Evolutionary conservation across 176 grass and related monocot genomes (phyloP), one percentile per base, ranked within the genome.

Genomic region (Aegilops sharonensis): DNA sequence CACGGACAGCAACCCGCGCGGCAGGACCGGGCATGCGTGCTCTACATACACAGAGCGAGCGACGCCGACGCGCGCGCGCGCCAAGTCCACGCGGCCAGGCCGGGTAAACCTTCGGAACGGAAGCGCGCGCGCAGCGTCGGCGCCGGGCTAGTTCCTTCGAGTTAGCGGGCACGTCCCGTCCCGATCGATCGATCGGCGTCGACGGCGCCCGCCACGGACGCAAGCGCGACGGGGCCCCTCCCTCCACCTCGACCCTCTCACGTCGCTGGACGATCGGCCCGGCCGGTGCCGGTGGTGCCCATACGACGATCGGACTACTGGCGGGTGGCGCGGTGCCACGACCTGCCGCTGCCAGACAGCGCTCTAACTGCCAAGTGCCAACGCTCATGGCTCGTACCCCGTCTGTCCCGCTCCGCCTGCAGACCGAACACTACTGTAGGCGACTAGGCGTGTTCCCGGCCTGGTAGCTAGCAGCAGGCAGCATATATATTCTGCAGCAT

Each of bases 81-180:
- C 56, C 56, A 8, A 7, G 56, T 21, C 56, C 56, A 21, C 56
- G 21, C 56, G 56, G 56, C 56, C 56, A 18, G 56, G 18, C 50
- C 5, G 48, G 14, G 48, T 6, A 52, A 52, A 6, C 48, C 48
- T 52, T 52, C 47, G 12, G 47, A 48, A 15, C 11, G 13, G 1
- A 5, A 48, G 47, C 47, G 11, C 11, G 12, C 47, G 48, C 48
- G 2, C 48, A 47, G 43, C 43, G 11, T 47, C 11, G 43, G 11
- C 43, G 43, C 43, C 43, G 11, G 43, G 37, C 8, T 9, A 40
- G 37, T 2, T 40, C 6, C 36, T 27, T 73, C 39, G 15, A 27
- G 39, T 9, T 12, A 43, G 76, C 8, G 8, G 81, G 60, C 81
- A 65, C 11, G 66, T 89, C 81, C 56, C 11, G 66, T 89, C 81